Conservation (phyloP, 1,284 basidiomycete species). For the Athelia sp. region DNA sequence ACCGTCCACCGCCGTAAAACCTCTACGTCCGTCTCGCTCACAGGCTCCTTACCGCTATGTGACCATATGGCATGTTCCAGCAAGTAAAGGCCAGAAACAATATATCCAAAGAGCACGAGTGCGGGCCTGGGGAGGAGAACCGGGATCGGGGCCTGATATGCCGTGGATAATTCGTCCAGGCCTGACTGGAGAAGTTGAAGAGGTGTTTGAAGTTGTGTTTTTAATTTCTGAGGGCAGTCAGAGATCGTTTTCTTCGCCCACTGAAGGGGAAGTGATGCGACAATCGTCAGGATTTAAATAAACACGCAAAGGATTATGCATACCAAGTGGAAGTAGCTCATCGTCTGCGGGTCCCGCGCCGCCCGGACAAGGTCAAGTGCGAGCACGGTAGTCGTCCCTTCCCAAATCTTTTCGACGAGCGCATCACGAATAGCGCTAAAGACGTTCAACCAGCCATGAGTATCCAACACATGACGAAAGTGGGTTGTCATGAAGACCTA, state of each 20-base stretch:
- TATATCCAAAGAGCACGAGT: constrained; percentile 50
- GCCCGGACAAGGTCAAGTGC: constrained; percentile 63
- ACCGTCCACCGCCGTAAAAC: constrained; percentile 55
- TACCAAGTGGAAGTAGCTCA: constrained; percentile 32
- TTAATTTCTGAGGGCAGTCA: constrained; percentile 34
- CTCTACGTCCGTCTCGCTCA: constrained; percentile 38
- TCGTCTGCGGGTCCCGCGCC: constrained; percentile 31
- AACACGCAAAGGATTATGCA: constrained; percentile 9
- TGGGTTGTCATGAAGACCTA: constrained; percentile 21
- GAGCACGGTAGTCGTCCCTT: constrained; percentile 69
- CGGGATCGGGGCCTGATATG: constrained; percentile 32
- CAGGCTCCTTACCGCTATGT: constrained; percentile 22
- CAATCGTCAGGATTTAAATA: background rate
- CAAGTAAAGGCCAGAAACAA: constrained; percentile 47
- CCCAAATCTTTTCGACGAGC: constrained; percentile 80
- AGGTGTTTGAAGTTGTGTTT: constrained; percentile 17
- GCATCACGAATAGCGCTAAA: constrained; percentile 54
- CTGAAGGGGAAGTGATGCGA: constrained; percentile 24
- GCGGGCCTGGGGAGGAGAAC: constrained; percentile 50
- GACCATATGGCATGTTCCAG: constrained; percentile 68
- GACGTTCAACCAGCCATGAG: background rate
- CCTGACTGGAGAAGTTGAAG: constrained; percentile 29
- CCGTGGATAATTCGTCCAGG: constrained; percentile 28
- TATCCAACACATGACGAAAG: background rate
- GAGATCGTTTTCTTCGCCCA: constrained; percentile 47